Evolutionary conservation across 2,329 filamentous ascomycete species (phyloP), one percentile per base, ranked within the genome.

Genomic region (Penicillium sclerotiorum): DNA sequence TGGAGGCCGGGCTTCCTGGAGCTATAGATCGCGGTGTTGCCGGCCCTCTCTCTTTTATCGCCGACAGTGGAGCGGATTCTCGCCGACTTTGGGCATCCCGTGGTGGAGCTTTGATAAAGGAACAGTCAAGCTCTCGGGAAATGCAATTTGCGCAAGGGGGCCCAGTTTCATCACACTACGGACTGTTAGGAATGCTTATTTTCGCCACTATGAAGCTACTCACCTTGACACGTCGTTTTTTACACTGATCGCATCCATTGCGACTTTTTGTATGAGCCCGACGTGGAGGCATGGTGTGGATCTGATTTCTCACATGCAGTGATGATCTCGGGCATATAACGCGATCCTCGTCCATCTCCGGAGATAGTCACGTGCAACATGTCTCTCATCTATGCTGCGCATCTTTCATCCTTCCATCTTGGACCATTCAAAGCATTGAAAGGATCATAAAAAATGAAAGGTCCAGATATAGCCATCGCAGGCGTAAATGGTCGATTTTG

Each of bases 211-310:
- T n/a, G 36, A 7, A 17, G 11, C 30, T 33, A 32, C 62, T 21
- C 52, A 73, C 71, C 66, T 74, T 75, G 44, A 75, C 72, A 22
- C 72, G 65, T 46, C 72, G 57, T 44, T 64, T 64, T 57, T 74
- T 74, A 55, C 72, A 75, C 50, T 70, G 68, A 25, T 66, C 65
- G 44, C 72, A 75, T 23, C 72, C 72, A 59, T 70, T 66, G 36
- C 72, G 70, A 13, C 72, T 74, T 58, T 75, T 75, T 18, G 65
- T 72, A 61, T 75, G 72, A 21, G 71, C 60, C 52, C 69, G 67
- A 44, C 72, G 64, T 44, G 69, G 68, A 49, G 70, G 59, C 67
- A 73, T 73, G 37, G 15, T 35, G 15, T n/a, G n/a, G n/a, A n/a
- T n/a, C n/a, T n/a, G n/a, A n/a, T n/a, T n/a, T n/a, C n/a, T n/a